Conservation (phyloP, 116 monocot genomes). For the Cymodocea nodosa region DNA sequence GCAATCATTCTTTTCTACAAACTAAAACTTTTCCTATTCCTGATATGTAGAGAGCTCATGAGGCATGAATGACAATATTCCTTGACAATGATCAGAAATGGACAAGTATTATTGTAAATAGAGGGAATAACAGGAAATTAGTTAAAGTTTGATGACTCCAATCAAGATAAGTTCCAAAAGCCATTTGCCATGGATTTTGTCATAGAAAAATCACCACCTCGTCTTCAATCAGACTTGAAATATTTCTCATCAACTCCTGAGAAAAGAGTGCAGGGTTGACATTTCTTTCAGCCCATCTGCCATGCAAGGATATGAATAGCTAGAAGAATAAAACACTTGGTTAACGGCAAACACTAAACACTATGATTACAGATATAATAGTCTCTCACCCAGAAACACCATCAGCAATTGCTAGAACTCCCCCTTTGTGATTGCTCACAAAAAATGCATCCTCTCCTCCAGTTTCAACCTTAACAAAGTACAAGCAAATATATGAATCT, state of each 20-base stretch:
- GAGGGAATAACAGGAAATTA: no score
- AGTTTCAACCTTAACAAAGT: constrained; percentile 36
- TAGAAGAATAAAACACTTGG: constrained; percentile 39
- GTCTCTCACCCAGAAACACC: constrained; percentile 76
- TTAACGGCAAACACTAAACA: constrained; percentile 10
- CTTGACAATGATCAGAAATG: no score
- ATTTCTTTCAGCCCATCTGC: constrained; percentile 82
- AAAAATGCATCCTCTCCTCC: constrained; percentile 96
- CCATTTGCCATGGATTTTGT: neutral
- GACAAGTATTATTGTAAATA: no score
- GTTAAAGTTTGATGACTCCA: no score
- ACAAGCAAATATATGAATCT: neutral
- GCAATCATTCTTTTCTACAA: no score
- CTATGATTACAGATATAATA: neutral
- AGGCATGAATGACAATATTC: no score
- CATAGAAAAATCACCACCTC: constrained; percentile 43
- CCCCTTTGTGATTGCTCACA: constrained; percentile 41
- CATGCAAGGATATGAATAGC: constrained; percentile 22
- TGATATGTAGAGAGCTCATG: no score
- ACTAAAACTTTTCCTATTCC: no score
- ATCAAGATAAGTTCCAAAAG: neutral
- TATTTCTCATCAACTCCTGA: constrained; percentile 65
- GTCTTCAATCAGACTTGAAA: constrained; percentile 43
- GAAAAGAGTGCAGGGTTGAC: constrained; percentile 85
- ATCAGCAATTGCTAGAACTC: constrained; percentile 85